These are phyloP conservation scores for Alternaria novae-zelandiae DNA, from an alignment of 2,329 filamentous ascomycete genomes.

Conservation along the genomic window DNA sequence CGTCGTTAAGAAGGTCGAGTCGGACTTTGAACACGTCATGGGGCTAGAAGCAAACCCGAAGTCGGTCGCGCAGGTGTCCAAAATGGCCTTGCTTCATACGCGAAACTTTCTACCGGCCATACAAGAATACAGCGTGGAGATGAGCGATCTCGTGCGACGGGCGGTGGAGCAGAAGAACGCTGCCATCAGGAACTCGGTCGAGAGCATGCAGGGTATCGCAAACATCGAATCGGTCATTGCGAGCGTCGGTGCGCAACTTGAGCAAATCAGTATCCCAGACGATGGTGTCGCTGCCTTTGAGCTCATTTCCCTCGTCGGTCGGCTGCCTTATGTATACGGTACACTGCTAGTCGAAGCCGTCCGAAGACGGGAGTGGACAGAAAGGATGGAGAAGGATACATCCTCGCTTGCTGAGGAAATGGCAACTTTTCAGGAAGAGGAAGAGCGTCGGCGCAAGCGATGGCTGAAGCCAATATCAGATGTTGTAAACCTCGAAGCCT, in stretches of 20 bases:
- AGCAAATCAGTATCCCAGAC: constrained; percentile 72
- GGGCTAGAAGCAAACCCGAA: constrained; percentile 72
- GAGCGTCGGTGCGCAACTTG: constrained; percentile 74
- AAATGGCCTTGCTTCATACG: constrained; percentile 69
- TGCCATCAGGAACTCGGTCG: constrained; percentile 69
- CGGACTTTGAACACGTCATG: constrained; percentile 80
- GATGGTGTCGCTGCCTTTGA: constrained; percentile 83
- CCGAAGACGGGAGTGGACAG: constrained; percentile 83
- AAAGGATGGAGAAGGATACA: constrained; percentile 88
- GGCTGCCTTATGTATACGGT: constrained; percentile 87
- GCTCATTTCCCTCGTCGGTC: constrained; percentile 77
- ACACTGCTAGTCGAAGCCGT: constrained; percentile 87
- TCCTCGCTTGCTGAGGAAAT: constrained; percentile 90
- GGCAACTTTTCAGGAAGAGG: constrained; percentile 89
- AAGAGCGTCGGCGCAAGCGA: constrained; percentile 83
- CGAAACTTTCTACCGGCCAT: constrained; percentile 68
- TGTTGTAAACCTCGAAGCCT: constrained; percentile 69
- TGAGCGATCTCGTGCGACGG: constrained; percentile 60
- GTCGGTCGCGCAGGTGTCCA: constrained; percentile 65
- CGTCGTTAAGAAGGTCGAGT: constrained; percentile 82
- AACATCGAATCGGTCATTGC: constrained; percentile 78
- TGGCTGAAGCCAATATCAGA: constrained; percentile 88
- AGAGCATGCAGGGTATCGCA: constrained; percentile 83
- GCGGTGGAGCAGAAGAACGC: constrained; percentile 69
- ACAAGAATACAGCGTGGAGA: constrained; percentile 62